A percentile compares a stretch with the other conserved stretches of the same genome.
Conservation (phyloP, 140 eudicot genomes). For the Erigeron philadelphicus region DNA sequence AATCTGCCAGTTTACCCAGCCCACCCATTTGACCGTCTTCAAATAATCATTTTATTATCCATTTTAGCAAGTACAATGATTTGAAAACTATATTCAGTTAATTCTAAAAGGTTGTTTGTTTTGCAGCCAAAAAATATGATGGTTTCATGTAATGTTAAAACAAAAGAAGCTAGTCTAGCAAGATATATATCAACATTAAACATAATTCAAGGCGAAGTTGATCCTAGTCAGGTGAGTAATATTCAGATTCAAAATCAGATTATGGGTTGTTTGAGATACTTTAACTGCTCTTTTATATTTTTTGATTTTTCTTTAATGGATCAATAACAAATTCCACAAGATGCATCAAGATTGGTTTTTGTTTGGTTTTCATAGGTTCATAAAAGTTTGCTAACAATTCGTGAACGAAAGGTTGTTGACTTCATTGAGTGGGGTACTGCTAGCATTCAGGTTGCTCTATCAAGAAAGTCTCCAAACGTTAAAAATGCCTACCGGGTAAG, state of each 20-base stretch:
- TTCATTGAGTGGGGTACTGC: constrained; percentile 85
- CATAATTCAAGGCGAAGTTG: constrained; percentile 93
- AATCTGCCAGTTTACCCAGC: too few species aligned
- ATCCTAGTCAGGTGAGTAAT: constrained; percentile 70
- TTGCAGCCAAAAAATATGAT: constrained; percentile 78
- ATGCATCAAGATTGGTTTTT: constrained; percentile 13
- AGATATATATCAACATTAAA: constrained; percentile 83
- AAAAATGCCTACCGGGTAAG: constrained; percentile 80
- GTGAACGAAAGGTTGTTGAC: constrained; percentile 72
- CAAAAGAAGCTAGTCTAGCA: constrained; percentile 86
- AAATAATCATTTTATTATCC: not conserved
- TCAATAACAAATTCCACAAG: not conserved
- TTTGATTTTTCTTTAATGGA: not conserved
- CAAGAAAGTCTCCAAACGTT: constrained; percentile 88
- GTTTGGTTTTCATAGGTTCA: constrained; percentile 47
- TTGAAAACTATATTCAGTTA: not conserved
- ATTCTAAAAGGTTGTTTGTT: constrained; percentile 23
- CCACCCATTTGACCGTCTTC: too few species aligned
- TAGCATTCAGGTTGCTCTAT: constrained; percentile 89
- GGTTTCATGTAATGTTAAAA: constrained; percentile 79
- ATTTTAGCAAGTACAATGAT: constrained; percentile 1
- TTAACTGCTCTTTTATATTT: not conserved
- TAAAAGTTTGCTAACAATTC: constrained; percentile 72
- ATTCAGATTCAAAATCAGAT: not conserved
- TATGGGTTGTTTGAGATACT: not conserved